Conservation (phyloP, 2,329 filamentous ascomycete species). For the Huntiella moniliformis region DNA sequence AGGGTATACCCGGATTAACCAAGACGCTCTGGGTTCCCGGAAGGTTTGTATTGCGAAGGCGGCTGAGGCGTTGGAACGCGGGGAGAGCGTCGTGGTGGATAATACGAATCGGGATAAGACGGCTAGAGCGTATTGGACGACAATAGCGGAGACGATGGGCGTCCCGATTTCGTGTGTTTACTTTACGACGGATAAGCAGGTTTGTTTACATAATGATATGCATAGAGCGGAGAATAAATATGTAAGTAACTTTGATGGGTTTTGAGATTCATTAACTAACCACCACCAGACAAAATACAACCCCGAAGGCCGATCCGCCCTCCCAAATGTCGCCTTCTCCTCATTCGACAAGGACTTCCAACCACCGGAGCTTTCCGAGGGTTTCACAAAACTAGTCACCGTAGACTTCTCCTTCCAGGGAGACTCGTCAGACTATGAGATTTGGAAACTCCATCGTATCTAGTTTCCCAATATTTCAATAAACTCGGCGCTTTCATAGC, state of each 20-base stretch:
- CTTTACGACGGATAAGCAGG: slow-evolving; percentile 51
- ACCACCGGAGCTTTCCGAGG: slow-evolving; percentile 52
- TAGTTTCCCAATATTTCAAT: slow-evolving; percentile 22
- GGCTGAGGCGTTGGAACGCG: slow-evolving; percentile 40
- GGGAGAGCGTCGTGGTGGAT: slow-evolving; percentile 60
- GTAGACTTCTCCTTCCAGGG: slow-evolving; percentile 63
- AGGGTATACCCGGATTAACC: slow-evolving; percentile 72
- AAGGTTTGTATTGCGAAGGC: slow-evolving; percentile 58
- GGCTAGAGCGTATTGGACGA: slow-evolving; percentile 60
- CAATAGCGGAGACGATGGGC: slow-evolving; percentile 48
- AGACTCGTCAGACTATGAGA: slow-evolving; percentile 42
- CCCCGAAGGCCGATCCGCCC: slow-evolving; percentile 53
- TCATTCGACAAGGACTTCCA: slow-evolving; percentile 56
- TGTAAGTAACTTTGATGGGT: too few relatives aligned
- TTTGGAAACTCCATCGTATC: slow-evolving; percentile 36
- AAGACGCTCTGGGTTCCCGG: slow-evolving; percentile 64
- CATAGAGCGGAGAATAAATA: slow-evolving; percentile 50
- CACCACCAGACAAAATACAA: slow-evolving; percentile 27
- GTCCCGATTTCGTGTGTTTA: slow-evolving; percentile 71
- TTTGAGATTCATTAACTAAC: background rate
- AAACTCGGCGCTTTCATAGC: slow-evolving; percentile 35
- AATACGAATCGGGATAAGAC: slow-evolving; percentile 85
- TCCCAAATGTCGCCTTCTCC: slow-evolving; percentile 67
- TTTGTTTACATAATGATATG: slow-evolving; percentile 74
- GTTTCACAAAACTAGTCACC: slow-evolving; percentile 61